Evolutionary conservation across 768 basidiomycete genomes (phyloP), one percentile per base, ranked within the genome.

Genomic region (Termitomyces sp.): DNA sequence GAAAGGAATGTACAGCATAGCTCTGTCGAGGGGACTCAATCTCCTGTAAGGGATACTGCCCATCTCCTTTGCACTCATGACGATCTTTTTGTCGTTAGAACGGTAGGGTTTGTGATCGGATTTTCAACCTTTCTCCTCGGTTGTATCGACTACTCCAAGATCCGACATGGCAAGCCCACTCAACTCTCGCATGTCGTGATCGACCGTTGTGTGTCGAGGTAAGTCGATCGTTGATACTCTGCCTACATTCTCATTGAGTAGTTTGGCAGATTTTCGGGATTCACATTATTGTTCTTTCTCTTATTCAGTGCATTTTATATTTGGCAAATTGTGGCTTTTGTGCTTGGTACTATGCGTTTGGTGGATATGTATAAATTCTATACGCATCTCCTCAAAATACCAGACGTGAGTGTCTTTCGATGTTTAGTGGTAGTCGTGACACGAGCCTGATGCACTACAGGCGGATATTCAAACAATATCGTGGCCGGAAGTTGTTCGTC

Each of bases 401-500:
- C 96, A 23, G 97, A 99, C 64, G 97, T 97, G 66, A 72, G 72
- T 65, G 3, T 44, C 17, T n/a, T 43, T 44, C 21, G 19, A 51
- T 38, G 14, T 55, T 33, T 23, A 23, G 1, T 23, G 2, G 23
- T 23, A 23, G 46, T 38, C 35, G 54, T 54, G 45, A 38, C 12
- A 41, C 43, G 56, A 51, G 54, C 26, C 54, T 62, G 48, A 63
- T 23, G 14, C 14, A 1, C 52, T 30, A 35, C 68, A 98, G 96
- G 89, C 85, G 50, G 97, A 99, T 70, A 95, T 99, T 45, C 93
- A 94, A 73, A 98, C 97, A 0, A 94, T 98, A 41, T 87, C 95
- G 0, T 99, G 97, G 97, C 86, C 91, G 0, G 91, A 94, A 66
- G 82, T 99, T 41, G 97, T 99, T 51, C 81, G 89, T 17, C 83